Base-by-base conservation (phyloP, 352 stramenopile species). In the Globisporangium echinulatum region DNA sequence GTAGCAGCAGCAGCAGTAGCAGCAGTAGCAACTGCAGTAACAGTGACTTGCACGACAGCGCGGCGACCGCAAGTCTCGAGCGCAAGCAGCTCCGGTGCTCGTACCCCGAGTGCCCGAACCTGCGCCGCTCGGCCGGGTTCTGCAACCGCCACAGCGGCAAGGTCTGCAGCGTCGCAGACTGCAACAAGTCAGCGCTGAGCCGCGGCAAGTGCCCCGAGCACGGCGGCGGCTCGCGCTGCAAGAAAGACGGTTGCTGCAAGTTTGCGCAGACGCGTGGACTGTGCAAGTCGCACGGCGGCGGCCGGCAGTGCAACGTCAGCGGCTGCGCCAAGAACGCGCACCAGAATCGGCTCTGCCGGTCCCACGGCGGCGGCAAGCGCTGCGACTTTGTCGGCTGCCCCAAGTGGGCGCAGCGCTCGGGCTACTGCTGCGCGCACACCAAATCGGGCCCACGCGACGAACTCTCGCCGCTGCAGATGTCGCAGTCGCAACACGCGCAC, bases 81-180 rank as follows among this genome's bases (percentile, higher is more conserved):
- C 70, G 71, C 46, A 89, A 89, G 55, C 82, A 92, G 66, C 66
- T 87, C 19, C 77, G 81, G 3, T 92, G 82, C 68, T 88, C 78
- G 47, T 86, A 87, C 55, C 79, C 82, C 0, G 77, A 90, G 38
- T 92, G 82, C 54, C 79, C 80, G 0, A 92, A 92, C 61, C 58
- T 92, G 51, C 80, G 82, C 17, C 77, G 82, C 51, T 90, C 82
- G 3, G 82, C 77, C 7, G 82, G 82, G 1, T 92, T 90, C 48
- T 90, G 82, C 66, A 92, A 92, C 63, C 79, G 82, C 17, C 82
- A 92, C 71, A 90, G 80, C 51, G 82, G 82, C 56, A 92, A 92
- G 54, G 67, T 89, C 11, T 92, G 85, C 68, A 87, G 68, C 43
- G 59, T 94, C 14, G 49, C 60, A 7, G 79, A 74, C 14, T 94